A percentile compares a stretch with the other conserved stretches of the same genome.
phyloP scores from a whole-genome alignment of 2,329 filamentous ascomycete species.

The Sporothrix schenckii region DNA sequence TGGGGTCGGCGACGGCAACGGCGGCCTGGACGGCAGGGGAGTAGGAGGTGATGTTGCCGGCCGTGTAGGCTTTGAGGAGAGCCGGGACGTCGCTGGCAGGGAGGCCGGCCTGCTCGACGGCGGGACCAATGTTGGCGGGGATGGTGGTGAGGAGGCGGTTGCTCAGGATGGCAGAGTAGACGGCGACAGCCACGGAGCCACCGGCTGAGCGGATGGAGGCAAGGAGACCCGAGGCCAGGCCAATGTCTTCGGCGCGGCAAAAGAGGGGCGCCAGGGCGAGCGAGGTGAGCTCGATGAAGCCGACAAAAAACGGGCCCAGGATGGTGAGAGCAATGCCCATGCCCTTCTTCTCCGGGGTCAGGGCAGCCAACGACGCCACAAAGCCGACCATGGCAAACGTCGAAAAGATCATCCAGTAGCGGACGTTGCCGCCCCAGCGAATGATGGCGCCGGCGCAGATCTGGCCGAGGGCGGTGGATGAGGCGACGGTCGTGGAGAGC shows the following conservation, averaged over 20 bases:
- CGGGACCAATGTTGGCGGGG: constrained; percentile 41
- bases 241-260: constrained; percentile 43
- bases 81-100: neutral
- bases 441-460: constrained; percentile 27
- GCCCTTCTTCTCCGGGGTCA: constrained; percentile 13
- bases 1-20: neutral
- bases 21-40: constrained; percentile 20
- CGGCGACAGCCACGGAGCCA: constrained; percentile 12
- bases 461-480: constrained; percentile 26
- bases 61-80: constrained; percentile 17
- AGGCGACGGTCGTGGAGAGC: constrained; percentile 23
- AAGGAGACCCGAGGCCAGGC: constrained; percentile 43
- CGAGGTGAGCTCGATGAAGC: constrained; percentile 31
- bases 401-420: constrained; percentile 38
- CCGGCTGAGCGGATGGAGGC: constrained; percentile 42
- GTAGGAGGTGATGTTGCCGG: constrained; percentile 10
- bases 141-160: constrained; percentile 41
- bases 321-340: constrained; percentile 31
- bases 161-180: constrained; percentile 29
- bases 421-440: constrained; percentile 26
- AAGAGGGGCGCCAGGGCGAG: constrained; percentile 31
- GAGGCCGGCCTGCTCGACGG: constrained; percentile 43
- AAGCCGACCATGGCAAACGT: constrained; percentile 43
- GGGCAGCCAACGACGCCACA: constrained; percentile 16
- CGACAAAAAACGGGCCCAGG: constrained; percentile 28